A percentile compares a stretch with the other conserved stretches of the same genome.
These are phyloP conservation scores for Talaromyces stipitatus DNA, from an alignment of 495 filamentous ascomycete species.

Conservation along the genomic window DNA sequence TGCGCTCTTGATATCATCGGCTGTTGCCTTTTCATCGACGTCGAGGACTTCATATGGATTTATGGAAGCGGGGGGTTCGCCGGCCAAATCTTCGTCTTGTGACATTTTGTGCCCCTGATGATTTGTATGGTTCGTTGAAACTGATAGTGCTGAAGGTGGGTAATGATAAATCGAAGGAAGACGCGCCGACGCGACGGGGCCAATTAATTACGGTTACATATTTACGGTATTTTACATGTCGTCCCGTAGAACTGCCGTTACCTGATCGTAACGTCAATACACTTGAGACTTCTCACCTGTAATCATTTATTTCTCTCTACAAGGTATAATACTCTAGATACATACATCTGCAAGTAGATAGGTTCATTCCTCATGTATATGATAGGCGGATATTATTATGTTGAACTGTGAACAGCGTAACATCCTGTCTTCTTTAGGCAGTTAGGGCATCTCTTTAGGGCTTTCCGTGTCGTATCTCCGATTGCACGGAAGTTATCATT, in stretches of 20 bases:
- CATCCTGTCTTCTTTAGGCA: not conserved
- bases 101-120: not conserved
- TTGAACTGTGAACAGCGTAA: not conserved
- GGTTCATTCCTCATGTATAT: not conserved
- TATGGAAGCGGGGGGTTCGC: slow-evolving; percentile 45
- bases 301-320: no score
- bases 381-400: not conserved
- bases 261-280: not conserved
- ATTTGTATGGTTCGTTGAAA: not conserved
- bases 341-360: no score
- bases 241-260: not conserved
- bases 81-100: slow-evolving; percentile 16
- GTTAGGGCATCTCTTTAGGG: not conserved
- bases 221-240: not conserved
- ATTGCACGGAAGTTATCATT: no score
- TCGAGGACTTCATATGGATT: slow-evolving; percentile 88
- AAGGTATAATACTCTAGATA: no score
- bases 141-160: no score
- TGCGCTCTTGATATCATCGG: slow-evolving; percentile 85
- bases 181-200: slow-evolving; percentile 1
- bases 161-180: not conserved
- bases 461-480: no score
- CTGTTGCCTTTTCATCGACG: slow-evolving; percentile 57
- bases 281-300: no score
- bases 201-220: not conserved